Evolutionary conservation across 768 basidiomycete genomes (phyloP).

Genomic region (Coprinopsis cinerea): DNA sequence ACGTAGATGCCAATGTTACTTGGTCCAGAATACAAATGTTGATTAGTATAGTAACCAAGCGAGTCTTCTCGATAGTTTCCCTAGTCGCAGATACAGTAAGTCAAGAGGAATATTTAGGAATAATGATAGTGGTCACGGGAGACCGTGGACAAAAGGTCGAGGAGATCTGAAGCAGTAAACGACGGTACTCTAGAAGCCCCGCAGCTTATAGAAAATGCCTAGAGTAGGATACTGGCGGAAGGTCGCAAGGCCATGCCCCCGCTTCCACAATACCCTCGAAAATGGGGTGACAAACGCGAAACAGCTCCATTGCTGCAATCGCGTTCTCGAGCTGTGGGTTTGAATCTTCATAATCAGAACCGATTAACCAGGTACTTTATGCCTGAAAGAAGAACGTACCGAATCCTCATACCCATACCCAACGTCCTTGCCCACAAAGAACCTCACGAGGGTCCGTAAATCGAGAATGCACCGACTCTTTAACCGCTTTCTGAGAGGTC

Average conservation of each 20-base stretch:
- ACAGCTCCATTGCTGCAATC: constrained; percentile 46
- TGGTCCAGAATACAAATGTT: too few relatives aligned
- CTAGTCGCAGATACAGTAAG: too few relatives aligned
- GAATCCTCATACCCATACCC: constrained; percentile 40
- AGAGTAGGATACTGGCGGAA: constrained; percentile 25
- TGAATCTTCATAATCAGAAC: constrained; percentile 9
- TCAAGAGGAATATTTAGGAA: background rate
- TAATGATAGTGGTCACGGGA: background rate
- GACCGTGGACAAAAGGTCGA: too few relatives aligned
- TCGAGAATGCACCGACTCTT: constrained; percentile 30
- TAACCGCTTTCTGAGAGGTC: constrained; percentile 41
- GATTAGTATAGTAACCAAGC: too few relatives aligned
- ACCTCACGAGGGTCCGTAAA: constrained; percentile 35
- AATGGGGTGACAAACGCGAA: constrained; percentile 41
- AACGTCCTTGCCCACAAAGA: constrained; percentile 40
- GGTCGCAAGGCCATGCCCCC: constrained; percentile 48
- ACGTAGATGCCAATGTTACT: too few relatives aligned
- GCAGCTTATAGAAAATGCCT: constrained; percentile 3
- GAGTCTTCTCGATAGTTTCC: too few relatives aligned
- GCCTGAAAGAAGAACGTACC: constrained; percentile 13
- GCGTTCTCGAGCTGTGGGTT: constrained; percentile 39
- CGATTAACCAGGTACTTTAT: background rate
- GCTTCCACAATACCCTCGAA: constrained; percentile 41
- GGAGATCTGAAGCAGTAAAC: too few relatives aligned
- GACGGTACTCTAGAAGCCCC: too few relatives aligned